These are phyloP conservation scores for Collybiopsis confluens DNA, from an alignment of 768 basidiomycete genomes.

Conservation along the genomic window DNA sequence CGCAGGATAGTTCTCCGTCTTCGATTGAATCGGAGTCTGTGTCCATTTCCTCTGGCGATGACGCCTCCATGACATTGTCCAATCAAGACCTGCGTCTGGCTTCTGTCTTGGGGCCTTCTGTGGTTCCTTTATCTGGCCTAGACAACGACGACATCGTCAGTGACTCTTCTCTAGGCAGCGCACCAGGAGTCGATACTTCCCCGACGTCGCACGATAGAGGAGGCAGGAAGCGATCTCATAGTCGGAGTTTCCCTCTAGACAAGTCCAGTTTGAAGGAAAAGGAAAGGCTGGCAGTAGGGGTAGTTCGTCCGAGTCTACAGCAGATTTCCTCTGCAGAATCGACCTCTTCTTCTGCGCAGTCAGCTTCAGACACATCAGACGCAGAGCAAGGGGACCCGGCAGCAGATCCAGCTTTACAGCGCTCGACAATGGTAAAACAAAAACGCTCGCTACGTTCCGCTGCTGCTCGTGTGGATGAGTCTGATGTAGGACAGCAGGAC, in stretches of 20 bases:
- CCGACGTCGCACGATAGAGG: not conserved
- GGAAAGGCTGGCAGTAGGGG: not conserved
- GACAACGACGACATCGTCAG: not conserved
- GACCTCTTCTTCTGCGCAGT: not conserved
- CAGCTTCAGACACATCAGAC: not conserved
- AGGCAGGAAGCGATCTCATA: slow-evolving; percentile 4
- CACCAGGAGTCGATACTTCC: not conserved
- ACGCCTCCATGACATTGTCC: not conserved
- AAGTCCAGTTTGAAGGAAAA: not conserved
- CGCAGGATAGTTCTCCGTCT: slow-evolving; percentile 6
- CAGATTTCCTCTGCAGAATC: not conserved
- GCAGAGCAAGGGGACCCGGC: not conserved
- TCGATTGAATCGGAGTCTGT: slow-evolving; percentile 3
- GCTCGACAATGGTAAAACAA: not conserved
- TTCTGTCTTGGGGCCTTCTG: no score
- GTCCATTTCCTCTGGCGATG: slow-evolving; percentile 5
- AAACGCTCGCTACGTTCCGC: not conserved
- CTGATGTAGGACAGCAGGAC: not conserved
- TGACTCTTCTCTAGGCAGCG: slow-evolving; percentile 4
- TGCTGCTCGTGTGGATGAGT: no score
- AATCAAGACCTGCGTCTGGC: not conserved
- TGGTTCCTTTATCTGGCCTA: not conserved
- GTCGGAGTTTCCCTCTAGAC: slow-evolving; percentile 5
- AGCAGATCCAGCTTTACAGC: not conserved
- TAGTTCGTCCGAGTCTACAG: not conserved